Evolutionary conservation across 768 basidiomycete species (phyloP), one percentile per base, ranked within the genome.

Genomic region (Mycena capillaripes): DNA sequence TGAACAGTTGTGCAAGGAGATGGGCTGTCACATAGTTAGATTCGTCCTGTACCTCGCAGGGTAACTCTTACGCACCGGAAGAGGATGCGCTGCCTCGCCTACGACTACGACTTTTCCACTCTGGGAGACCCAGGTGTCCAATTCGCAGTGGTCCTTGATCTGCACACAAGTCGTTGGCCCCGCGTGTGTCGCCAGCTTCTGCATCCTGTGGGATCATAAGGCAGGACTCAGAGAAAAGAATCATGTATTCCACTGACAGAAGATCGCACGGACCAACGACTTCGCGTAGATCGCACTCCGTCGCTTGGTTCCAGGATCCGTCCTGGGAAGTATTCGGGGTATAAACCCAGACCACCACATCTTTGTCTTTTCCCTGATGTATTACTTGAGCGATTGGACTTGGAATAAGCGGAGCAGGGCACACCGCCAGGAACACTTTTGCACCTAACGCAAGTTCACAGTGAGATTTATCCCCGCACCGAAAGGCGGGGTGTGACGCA

Each of bases 71-170:
- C 70, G 38, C 34, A 71, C 70, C 46, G 62, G 70, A 27, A 59
- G 40, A 7, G 70, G 62, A 71, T 71, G 70, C 9, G 70, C 70
- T 0, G 70, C 70, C 25, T 71, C 62, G 23, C 70, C 70, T 5
- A 71, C 12, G 21, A 34, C 70, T 0, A 60, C 0, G 6, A 71
- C 56, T 5, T 27, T 44, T 3, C 70, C 70, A 19, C 70, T 71
- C 17, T 40, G 6, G 3, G 70, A 64, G 12, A 71, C 62, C 70
- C 70, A 71, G 2, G 70, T 65, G 6, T 48, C 32, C n/a, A 71
- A 30, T 17, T 34, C 32, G 46, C 44, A 42, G 12, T 21, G 56
- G 9, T 56, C 36, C 25, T 52, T 40, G 23, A 60, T 32, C 21
- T 69, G 67, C 1, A 69, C 38, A 25, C 58, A 60, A 12, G 50